Evolutionary conservation across 768 basidiomycete species (phyloP).

Genomic region (Tylopilus intermedius): DNA sequence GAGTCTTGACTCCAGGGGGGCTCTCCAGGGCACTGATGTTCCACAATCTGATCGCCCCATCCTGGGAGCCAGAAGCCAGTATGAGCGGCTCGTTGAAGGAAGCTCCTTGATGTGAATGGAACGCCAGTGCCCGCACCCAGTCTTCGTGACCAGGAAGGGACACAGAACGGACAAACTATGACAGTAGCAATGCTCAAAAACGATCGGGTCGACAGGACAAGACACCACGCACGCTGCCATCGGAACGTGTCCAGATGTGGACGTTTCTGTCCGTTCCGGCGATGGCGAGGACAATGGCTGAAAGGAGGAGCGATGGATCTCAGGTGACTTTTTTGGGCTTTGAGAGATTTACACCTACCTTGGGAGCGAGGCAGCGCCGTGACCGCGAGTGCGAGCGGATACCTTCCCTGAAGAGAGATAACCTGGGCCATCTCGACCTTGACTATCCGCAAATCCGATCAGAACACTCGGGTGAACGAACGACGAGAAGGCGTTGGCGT

Average conservation of each 20-base stretch:
- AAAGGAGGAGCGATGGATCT: background rate
- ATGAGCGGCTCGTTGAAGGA: constrained; percentile 43
- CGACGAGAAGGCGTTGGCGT: constrained; percentile 1
- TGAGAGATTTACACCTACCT: constrained; percentile 39
- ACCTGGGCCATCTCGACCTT: constrained; percentile 47
- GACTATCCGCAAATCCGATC: constrained; percentile 24
- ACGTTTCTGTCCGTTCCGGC: constrained; percentile 78
- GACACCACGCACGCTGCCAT: constrained; percentile 41
- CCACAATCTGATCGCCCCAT: constrained; percentile 92
- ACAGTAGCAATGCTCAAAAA: background rate
- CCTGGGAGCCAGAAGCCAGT: constrained; percentile 93
- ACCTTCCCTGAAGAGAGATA: constrained; percentile 61
- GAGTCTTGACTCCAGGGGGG: constrained; percentile 5
- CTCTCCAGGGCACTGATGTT: constrained; percentile 54
- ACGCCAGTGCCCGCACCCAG: constrained; percentile 84
- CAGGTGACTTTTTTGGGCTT: background rate
- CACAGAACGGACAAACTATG: constrained; percentile 57
- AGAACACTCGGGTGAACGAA: constrained; percentile 1
- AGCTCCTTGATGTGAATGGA: constrained; percentile 37
- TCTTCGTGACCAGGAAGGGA: constrained; percentile 85
- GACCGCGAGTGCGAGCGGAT: constrained; percentile 68
- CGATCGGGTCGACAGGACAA: background rate
- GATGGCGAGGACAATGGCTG: constrained; percentile 71
- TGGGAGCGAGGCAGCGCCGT: constrained; percentile 59
- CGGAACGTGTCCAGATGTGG: constrained; percentile 70